These are phyloP conservation scores for Kwoniella mangroviensis DNA, from an alignment of 768 basidiomycete species.

Conservation along the genomic window DNA sequence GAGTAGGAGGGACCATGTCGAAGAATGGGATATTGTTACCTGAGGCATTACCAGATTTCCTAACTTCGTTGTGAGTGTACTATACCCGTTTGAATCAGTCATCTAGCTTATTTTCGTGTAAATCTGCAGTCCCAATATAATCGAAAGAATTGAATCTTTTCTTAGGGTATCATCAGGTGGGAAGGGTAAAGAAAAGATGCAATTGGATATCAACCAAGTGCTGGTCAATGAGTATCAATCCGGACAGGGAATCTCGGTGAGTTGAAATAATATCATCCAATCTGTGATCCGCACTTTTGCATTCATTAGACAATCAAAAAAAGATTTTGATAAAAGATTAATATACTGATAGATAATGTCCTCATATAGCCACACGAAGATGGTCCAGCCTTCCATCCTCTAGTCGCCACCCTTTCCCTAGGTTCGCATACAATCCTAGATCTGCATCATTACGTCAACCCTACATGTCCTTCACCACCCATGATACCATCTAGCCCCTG, in stretches of 20 bases:
- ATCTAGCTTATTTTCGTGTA: no score
- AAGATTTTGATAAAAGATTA: neutral
- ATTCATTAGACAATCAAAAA: neutral
- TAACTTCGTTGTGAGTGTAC: conserved; percentile 67
- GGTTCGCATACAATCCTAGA: conserved; percentile 82
- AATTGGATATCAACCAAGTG: conserved; percentile 76
- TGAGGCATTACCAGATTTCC: conserved; percentile 72
- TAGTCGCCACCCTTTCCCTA: conserved; percentile 87
- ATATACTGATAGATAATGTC: neutral
- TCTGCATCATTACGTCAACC: conserved; percentile 71
- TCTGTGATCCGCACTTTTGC: neutral
- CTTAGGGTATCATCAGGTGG: conserved; percentile 70
- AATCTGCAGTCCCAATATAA: conserved; percentile 72
- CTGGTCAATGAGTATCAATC: conserved; percentile 90
- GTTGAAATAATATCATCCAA: conserved; percentile 29
- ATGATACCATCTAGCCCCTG: conserved; percentile 33
- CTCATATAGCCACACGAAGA: conserved; percentile 83
- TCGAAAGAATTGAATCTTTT: conserved; percentile 67
- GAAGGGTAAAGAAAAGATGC: conserved; percentile 15
- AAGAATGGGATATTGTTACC: conserved; percentile 70
- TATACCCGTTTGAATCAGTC: no score
- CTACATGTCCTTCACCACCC: conserved; percentile 44
- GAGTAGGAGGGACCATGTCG: conserved; percentile 68
- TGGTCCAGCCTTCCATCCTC: conserved; percentile 82
- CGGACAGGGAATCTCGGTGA: conserved; percentile 91